Evolutionary conservation across 441 rosid species (phyloP).

Genomic region (Hura crepitans): DNA sequence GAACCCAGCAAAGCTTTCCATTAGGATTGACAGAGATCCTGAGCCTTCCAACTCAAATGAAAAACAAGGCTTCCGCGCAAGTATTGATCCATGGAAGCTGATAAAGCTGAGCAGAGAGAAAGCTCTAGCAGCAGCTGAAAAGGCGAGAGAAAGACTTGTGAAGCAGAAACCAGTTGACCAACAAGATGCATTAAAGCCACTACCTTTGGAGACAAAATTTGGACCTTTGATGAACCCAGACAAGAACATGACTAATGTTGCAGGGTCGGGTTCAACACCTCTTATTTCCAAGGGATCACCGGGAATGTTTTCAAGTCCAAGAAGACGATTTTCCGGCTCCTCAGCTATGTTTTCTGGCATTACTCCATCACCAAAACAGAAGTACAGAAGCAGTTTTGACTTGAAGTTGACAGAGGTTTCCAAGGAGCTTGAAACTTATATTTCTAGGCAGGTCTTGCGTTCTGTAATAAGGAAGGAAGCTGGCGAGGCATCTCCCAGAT

Average conservation of each 20-base stretch:
- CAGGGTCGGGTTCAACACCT: constrained; percentile 44
- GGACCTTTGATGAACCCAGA: constrained; percentile 60
- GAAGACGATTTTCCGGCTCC: constrained; percentile 78
- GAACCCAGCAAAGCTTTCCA: constrained; percentile 56
- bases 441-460: constrained; percentile 80
- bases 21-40: constrained; percentile 62
- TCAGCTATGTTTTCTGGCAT: constrained; percentile 40
- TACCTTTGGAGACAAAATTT: constrained; percentile 70
- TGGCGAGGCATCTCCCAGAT: constrained; percentile 65
- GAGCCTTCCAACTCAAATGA: constrained; percentile 41
- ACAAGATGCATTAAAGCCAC: constrained; percentile 57
- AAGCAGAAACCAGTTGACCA: constrained; percentile 40
- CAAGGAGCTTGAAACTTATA: constrained; percentile 78
- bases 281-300: constrained; percentile 56
- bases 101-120: constrained; percentile 73
- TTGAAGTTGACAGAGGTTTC: constrained; percentile 88
- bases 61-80: constrained; percentile 67
- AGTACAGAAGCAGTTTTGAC: constrained; percentile 75
- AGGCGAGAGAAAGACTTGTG: constrained; percentile 65
- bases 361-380: constrained; percentile 65
- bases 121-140: constrained; percentile 84
- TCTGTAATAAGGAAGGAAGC: constrained; percentile 72
- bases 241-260: constrained; percentile 24
- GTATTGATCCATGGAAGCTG: constrained; percentile 85
- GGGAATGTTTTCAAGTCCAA: constrained; percentile 68